These are phyloP conservation scores for Sclerospora graminicola DNA, from an alignment of 352 stramenopile genomes.

Conservation along the genomic window DNA sequence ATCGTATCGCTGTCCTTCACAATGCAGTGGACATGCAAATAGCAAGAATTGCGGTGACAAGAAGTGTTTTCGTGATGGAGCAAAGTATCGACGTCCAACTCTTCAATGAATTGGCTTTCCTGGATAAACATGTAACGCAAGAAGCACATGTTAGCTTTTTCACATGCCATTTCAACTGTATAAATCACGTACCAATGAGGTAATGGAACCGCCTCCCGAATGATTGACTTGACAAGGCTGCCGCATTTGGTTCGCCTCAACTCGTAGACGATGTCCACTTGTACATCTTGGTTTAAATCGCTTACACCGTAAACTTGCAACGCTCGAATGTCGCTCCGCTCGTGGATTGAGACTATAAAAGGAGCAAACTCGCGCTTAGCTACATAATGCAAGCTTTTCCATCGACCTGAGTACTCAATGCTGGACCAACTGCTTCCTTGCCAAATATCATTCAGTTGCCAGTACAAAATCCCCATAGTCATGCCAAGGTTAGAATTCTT, in stretches of 20 bases:
- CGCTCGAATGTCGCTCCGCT: conserved; percentile 8
- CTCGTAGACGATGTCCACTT: conserved; percentile 32
- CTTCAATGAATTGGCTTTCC: conserved; percentile 28
- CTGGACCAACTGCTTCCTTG: conserved; percentile 81
- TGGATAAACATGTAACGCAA: conserved; percentile 5
- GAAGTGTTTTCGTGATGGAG: conserved; percentile 14
- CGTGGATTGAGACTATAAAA: conserved; percentile 40
- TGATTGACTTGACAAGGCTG: conserved; percentile 30
- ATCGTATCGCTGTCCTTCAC: conserved; percentile 3
- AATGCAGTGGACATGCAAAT: conserved; percentile 34
- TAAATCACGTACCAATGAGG: conserved; percentile 24
- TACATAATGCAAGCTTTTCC: conserved; percentile 78
- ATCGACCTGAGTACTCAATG: conserved; percentile 67
- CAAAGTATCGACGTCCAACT: conserved; percentile 14
- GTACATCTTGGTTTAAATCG: conserved; percentile 28
- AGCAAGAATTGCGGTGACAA: conserved; percentile 42
- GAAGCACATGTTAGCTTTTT: conserved; percentile 4
- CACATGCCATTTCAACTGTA: not conserved
- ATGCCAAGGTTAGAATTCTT: conserved; percentile 36
- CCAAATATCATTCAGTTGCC: conserved; percentile 86
- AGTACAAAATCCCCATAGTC: conserved; percentile 81
- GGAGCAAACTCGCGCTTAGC: conserved; percentile 59
- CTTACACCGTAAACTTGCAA: conserved; percentile 37
- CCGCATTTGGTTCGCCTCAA: conserved; percentile 29
- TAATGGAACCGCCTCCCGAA: conserved; percentile 16